These are phyloP conservation scores for Pythium utonaiense DNA, from an alignment of 352 stramenopile species.

Conservation along the genomic window DNA sequence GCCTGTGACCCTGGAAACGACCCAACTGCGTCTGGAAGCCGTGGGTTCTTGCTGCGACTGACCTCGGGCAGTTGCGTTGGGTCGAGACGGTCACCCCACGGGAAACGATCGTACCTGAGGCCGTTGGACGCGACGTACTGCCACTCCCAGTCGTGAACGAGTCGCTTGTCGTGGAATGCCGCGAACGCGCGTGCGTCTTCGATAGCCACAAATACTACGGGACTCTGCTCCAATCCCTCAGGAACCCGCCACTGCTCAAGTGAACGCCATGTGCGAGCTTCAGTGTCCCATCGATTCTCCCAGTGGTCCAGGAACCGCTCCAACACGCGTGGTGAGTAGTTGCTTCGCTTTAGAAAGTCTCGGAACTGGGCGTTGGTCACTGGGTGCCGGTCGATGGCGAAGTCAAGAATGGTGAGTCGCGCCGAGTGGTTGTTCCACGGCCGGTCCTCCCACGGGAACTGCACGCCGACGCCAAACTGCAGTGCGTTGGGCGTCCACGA, in stretches of 20 bases:
- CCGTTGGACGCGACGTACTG: slow-evolving; percentile 83
- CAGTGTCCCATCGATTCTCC: slow-evolving; percentile 33
- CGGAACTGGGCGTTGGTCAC: slow-evolving; percentile 76
- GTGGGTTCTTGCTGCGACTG: slow-evolving; percentile 38
- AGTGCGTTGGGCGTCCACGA: slow-evolving; percentile 60
- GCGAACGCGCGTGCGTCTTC: slow-evolving; percentile 75
- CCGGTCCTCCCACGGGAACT: slow-evolving; percentile 80
- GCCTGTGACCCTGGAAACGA: slow-evolving; percentile 47
- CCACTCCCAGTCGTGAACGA: slow-evolving; percentile 85
- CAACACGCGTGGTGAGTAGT: slow-evolving; percentile 51
- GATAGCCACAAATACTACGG: slow-evolving; percentile 69
- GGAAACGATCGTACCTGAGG: slow-evolving; percentile 46
- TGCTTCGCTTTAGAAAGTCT: slow-evolving; percentile 46
- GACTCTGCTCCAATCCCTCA: slow-evolving; percentile 39
- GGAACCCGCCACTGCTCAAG: slow-evolving; percentile 49
- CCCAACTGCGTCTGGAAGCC: slow-evolving; percentile 41
- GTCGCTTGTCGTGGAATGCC: slow-evolving; percentile 61
- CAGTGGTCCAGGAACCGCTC: slow-evolving; percentile 76
- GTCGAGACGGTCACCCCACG: slow-evolving; percentile 52
- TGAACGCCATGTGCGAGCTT: slow-evolving; percentile 11
- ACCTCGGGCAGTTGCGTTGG: slow-evolving; percentile 21
- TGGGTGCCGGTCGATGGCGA: slow-evolving; percentile 66
- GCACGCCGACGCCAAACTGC: slow-evolving; percentile 65
- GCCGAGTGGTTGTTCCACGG: slow-evolving; percentile 79
- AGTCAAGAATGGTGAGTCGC: slow-evolving; percentile 59